These are phyloP conservation scores for Deakozyma indianensis DNA, from an alignment of 805 yeast genomes.

Conservation along the genomic window DNA sequence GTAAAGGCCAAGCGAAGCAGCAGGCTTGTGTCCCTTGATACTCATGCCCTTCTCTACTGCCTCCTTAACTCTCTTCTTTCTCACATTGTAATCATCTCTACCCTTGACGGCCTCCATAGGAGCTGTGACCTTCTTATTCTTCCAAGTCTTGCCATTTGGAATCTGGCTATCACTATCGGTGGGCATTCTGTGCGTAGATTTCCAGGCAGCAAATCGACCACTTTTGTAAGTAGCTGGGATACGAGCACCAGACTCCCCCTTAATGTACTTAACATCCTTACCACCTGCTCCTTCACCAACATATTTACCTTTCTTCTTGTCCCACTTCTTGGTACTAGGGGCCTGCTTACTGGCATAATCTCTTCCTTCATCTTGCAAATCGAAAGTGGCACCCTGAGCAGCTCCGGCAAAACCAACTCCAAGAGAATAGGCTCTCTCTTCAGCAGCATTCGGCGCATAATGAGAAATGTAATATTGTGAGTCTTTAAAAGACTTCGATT, in stretches of 20 bases:
- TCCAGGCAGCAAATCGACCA: conserved; percentile 91
- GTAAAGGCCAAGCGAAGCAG: conserved; percentile 38
- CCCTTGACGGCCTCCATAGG: conserved; percentile 85
- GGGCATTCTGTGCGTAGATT: conserved; percentile 42
- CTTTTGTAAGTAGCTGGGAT: conserved; percentile 85
- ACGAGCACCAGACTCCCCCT: conserved; percentile 87
- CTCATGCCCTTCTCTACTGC: conserved; percentile 63
- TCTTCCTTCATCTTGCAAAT: conserved; percentile 61
- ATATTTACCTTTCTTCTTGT: conserved; percentile 80
- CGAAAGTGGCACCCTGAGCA: conserved; percentile 78
- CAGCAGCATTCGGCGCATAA: conserved; percentile 72
- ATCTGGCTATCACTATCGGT: conserved; percentile 15
- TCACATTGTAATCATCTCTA: conserved; percentile 74
- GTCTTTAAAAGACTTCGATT: conserved; percentile 50
- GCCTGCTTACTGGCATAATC: conserved; percentile 49
- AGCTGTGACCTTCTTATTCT: conserved; percentile 60
- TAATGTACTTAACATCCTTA: conserved; percentile 54
- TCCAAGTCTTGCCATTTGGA: conserved; percentile 29
- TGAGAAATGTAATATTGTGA: conserved; percentile 73
- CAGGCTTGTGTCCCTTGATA: conserved; percentile 37
- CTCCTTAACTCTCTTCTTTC: conserved; percentile 65
- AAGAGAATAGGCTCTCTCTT: conserved; percentile 60
- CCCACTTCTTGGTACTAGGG: conserved; percentile 56
- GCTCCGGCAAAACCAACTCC: conserved; percentile 59
- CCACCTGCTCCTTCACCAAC: conserved; percentile 64